Evolutionary conservation across 1,284 basidiomycete species (phyloP), one percentile per base, ranked within the genome.

Genomic region (Sanghuangporus sanghuang): DNA sequence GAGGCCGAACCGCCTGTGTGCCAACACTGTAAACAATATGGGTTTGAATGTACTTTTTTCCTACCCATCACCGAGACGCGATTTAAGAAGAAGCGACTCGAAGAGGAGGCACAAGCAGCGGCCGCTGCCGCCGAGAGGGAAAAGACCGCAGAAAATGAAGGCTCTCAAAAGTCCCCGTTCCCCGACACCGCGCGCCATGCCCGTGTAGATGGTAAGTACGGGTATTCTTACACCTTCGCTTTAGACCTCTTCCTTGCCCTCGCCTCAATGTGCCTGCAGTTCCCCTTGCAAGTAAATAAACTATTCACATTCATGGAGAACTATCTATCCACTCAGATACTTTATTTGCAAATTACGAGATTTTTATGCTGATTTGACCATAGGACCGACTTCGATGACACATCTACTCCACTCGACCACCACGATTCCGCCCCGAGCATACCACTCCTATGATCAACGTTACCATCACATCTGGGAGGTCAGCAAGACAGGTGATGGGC

Each of bases 21-120:
- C 71, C 88, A 91, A 69, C 92, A 95, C 73, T 94, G 92, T 80
- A 90, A 92, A 69, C 91, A 95, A 73, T 94, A 94, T 71, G 84
- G 86, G 48, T 92, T 95, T 69, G 93, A 95, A 68, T 98, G 95
- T 74, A 96, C 95, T 12, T 98, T 96, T 77, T 97, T 97, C 81
- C 84, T 98, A 21, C 96, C 96, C 57, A 98, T 99, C 71, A 95
- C 96, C 18, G 96, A 98, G 75, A 99, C 96, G 0, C 87, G 96
- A 12, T 98, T 98, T 83, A 98, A 98, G 80, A 96, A 96, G 80
- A 93, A 95, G 78, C 89, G 90, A 69, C 67, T 84, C 52, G 88
- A 89, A 67, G 89, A 89, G 68, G 89, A 92, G 67, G 76, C 78
- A 0, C 77, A 77, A 0, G 75, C 78, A 48, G 75, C 69, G 11